Conservation (phyloP, 371 early-diverging fungal genomes). For the Circinella minor region DNA sequence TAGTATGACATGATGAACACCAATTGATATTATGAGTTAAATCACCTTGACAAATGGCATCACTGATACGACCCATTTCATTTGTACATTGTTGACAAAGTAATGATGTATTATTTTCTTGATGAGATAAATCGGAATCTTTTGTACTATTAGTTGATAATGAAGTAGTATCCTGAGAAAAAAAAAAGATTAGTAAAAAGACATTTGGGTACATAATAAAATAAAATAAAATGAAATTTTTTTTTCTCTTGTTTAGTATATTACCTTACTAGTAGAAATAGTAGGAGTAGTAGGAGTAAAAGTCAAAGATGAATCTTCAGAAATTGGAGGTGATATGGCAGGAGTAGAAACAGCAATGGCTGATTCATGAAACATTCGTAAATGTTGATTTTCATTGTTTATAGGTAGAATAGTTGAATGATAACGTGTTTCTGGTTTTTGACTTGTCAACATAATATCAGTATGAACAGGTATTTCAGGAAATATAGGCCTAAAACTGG, state of each 20-base stretch:
- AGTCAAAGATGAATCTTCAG: neutral
- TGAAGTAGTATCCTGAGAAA: neutral
- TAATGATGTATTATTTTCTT: neutral
- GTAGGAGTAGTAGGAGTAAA: neutral
- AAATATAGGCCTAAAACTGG: neutral
- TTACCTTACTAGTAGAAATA: neutral
- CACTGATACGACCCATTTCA: neutral
- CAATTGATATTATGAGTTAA: neutral
- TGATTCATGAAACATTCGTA: slow-evolving; percentile 7
- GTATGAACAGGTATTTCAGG: neutral
- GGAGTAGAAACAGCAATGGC: neutral
- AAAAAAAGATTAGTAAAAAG: neutral
- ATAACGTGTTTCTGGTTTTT: too few species aligned
- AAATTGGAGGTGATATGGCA: slow-evolving; percentile 7
- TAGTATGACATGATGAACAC: neutral
- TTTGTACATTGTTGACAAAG: neutral
- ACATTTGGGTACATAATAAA: neutral
- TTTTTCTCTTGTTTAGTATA: too few species aligned
- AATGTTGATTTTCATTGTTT: neutral
- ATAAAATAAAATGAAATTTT: neutral
- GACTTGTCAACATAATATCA: neutral
- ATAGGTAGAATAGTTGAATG: neutral
- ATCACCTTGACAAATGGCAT: neutral
- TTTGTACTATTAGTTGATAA: neutral
- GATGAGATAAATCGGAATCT: neutral